These are phyloP conservation scores for Hyaloperonospora arabidopsidis DNA, from an alignment of 352 stramenopile species.

Conservation along the genomic window DNA sequence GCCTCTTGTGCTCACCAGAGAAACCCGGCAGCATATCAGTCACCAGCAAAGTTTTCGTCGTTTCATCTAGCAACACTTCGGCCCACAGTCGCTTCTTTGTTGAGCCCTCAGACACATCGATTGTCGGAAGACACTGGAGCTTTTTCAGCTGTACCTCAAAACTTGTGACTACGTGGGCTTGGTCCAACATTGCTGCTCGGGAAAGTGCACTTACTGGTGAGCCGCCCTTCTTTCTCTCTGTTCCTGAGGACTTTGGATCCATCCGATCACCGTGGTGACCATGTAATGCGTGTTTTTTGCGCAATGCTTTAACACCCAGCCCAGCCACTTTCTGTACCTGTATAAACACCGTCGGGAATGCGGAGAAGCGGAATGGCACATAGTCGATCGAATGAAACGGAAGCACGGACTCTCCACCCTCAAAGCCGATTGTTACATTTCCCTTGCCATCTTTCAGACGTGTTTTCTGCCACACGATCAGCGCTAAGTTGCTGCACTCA, in stretches of 20 bases:
- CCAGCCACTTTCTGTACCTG: slow-evolving; percentile 65
- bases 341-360: slow-evolving; percentile 56
- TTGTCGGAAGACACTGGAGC: slow-evolving; percentile 66
- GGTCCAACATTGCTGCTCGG: slow-evolving; percentile 15
- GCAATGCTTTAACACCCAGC: slow-evolving; percentile 26
- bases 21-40: slow-evolving; percentile 73
- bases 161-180: slow-evolving; percentile 46
- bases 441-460: slow-evolving; percentile 44
- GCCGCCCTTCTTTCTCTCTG: slow-evolving; percentile 3
- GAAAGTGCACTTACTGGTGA: slow-evolving; percentile 18
- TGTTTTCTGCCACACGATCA: slow-evolving; percentile 79
- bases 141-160: slow-evolving; percentile 81
- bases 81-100: slow-evolving; percentile 60
- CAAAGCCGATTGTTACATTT: slow-evolving; percentile 39
- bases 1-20: slow-evolving; percentile 61
- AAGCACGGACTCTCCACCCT: slow-evolving; percentile 59
- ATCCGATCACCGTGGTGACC: slow-evolving; percentile 7
- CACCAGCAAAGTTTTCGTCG: slow-evolving; percentile 71
- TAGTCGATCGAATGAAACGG: slow-evolving; percentile 79
- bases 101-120: slow-evolving; percentile 63
- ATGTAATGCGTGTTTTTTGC: slow-evolving; percentile 23
- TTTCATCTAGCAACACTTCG: slow-evolving; percentile 69
- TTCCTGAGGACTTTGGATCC: slow-evolving; percentile 7
- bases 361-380: slow-evolving; percentile 62
- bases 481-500: slow-evolving; percentile 65